Evolutionary conservation across 768 basidiomycete species (phyloP), one percentile per base, ranked within the genome.

Genomic region (Tulasnella calospora): DNA sequence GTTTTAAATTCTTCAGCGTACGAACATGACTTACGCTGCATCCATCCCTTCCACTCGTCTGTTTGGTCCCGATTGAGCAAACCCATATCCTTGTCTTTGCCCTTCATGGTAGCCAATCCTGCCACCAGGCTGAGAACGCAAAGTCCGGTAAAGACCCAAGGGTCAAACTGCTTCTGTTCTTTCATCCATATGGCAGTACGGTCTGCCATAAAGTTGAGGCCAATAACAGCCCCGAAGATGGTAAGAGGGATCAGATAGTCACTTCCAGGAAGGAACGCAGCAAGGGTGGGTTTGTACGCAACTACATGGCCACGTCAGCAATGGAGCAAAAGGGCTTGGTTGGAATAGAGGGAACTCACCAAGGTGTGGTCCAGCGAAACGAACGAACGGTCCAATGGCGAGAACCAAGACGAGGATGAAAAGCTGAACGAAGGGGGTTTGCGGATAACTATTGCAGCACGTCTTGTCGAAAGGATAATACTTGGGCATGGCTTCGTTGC

Each of bases 11-110:
- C 51, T n/a, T 70, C 19, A 33, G 21, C 6, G n/a, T 15, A 46
- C 9, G 30, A 84, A 51, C 67, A n/a, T 15, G 4, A 81, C 92
- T 77, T 82, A 94, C 94, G 87, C 86, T 98, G 95, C 95, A 98
- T 98, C 95, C 95, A 98, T 3, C 95, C 95, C 84, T 97, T 97
- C 95, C 95, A 98, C 84, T 98, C 95, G 81, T 98, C 94, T 0
- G 95, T 97, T 84, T 97, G 94, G 73, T 96, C 94, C 78, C 95
- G 88, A 82, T 95, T 96, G 81, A 98, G 86, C 84, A 96, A 94
- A 0, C 95, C 95, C 74, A 92, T 84, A 82, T 98, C 94, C 82
- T 92, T 94, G 80, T 94, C 94, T 23, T 88, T 88, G 27, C 88
- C 88, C 82, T 90, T 91, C 80, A 94, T 84, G 0, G 91, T 93